Conservation (phyloP, 441 rosid genomes). For the Breynia disticha region DNA sequence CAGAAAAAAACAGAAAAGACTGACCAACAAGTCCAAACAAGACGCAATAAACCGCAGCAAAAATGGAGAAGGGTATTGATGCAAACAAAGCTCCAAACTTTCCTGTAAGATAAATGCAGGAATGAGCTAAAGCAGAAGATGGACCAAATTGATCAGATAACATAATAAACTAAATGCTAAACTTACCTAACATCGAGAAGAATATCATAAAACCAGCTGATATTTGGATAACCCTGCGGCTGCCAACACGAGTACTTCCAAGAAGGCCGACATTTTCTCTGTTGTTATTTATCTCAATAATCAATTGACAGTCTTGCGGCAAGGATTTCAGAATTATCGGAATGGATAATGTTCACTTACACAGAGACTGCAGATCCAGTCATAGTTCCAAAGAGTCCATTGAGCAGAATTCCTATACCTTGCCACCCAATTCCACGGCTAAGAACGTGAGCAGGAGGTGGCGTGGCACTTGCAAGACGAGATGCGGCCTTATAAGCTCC, state of each 20-base stretch:
- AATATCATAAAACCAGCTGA: constrained; percentile 98
- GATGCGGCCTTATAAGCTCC: constrained; percentile 99
- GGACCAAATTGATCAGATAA: background rate
- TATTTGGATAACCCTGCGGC: constrained; percentile 96
- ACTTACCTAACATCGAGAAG: constrained; percentile 84
- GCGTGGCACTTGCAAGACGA: constrained; percentile 95
- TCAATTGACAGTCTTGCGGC: constrained; percentile 4
- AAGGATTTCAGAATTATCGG: constrained; percentile 4
- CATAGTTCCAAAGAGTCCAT: constrained; percentile 86
- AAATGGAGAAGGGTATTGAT: constrained; percentile 92
- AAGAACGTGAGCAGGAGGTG: constrained; percentile 98
- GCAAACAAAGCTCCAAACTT: constrained; percentile 96
- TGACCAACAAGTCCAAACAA: constrained; percentile 90
- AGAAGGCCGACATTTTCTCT: constrained; percentile 96
- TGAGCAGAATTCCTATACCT: constrained; percentile 86
- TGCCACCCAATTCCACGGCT: constrained; percentile 99
- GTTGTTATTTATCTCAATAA: constrained; percentile 20
- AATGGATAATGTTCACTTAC: constrained; percentile 33
- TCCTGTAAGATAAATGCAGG: constrained; percentile 34
- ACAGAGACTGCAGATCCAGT: constrained; percentile 77
- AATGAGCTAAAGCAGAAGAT: constrained; percentile 2
- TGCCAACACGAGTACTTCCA: constrained; percentile 98
- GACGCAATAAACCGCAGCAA: constrained; percentile 87
- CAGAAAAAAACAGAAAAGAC: constrained; percentile 9
- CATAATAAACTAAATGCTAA: background rate